Evolutionary conservation across 1,139 yeast species (phyloP), one percentile per base, ranked within the genome.

Genomic region (Suhomyces coccinellae): DNA sequence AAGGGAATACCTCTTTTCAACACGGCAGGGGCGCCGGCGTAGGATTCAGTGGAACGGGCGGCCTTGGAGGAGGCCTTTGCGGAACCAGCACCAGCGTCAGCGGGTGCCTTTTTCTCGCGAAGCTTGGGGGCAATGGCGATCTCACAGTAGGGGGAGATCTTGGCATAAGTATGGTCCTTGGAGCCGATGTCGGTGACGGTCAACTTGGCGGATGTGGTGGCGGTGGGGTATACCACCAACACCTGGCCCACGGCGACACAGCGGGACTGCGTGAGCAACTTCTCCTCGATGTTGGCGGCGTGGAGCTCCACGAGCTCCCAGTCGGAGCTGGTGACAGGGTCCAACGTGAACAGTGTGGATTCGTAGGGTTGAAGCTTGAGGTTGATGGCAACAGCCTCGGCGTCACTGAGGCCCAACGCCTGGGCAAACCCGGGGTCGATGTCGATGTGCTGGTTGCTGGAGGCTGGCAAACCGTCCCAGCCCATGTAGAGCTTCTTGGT

Each of bases 281-380:
- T 81, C 40, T 82, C 81, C 58, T 93, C 98, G 34, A 93, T 75
- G 41, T 76, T 79, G 40, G 78, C 82, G 2, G 96, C 95, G 63
- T 93, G 88, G 4, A 87, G 67, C 58, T 90, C 97, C 6, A 90
- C 87, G 34, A 87, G 70, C 55, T 91, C 98, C 98, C 98, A 93
- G 60, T 93, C 99, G 4, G 86, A 77, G 3, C 84, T 65, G 0
- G 87, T 75, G 29, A 79, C 65, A 0, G 98, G 98, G 58, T 89
- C 97, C 37, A 91, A 73, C 57, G 80, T 82, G 8, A 91, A 82
- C 6, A 82, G 79, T 7, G 74, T 65, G 0, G 90, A 83, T 41
- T 68, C 74, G 20, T 71, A 77, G 12, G 76, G 71, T 31, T 77
- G 71, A 31, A 76, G 73, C 65, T 59, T 72, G 60, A 74, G 56